Percentiles rank a stretch among this genome's conserved stretches.
Evolutionary conservation across 805 yeast genomes (phyloP).

Genomic region (Isabelozyma gotoi): DNA sequence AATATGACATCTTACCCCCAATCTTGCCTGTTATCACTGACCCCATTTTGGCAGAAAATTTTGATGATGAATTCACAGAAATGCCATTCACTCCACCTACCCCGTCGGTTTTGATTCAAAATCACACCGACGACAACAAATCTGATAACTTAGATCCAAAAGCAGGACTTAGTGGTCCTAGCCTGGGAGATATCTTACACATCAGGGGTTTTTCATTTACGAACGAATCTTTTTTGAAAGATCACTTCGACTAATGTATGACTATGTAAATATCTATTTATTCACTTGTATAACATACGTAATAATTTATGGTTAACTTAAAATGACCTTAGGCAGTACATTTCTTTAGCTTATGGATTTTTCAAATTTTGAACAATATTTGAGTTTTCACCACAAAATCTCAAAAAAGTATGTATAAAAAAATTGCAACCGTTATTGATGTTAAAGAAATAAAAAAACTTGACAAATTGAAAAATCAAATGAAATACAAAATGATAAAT

Average conservation of each 20-base stretch:
- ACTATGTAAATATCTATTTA: neutral
- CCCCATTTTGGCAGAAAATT: constrained; percentile 45
- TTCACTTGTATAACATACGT: neutral
- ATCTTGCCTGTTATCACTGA: constrained; percentile 44
- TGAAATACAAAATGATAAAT: neutral
- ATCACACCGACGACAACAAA: constrained; percentile 8
- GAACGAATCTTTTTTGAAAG: constrained; percentile 33
- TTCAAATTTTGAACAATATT: neutral
- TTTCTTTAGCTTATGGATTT: too few relatives aligned
- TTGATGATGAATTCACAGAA: constrained; percentile 41
- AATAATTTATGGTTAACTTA: neutral
- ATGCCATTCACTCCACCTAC: constrained; percentile 37
- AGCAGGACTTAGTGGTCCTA: constrained; percentile 1
- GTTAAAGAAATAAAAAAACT: neutral
- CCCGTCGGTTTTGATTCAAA: constrained; percentile 5
- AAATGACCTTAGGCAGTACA: too few relatives aligned
- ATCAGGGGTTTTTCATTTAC: constrained; percentile 43
- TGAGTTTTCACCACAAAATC: too few relatives aligned
- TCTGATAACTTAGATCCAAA: constrained; percentile 6
- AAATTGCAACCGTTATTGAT: neutral
- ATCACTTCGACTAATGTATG: neutral
- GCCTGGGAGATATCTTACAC: constrained; percentile 33
- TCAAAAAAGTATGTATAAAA: neutral
- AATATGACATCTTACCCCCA: constrained; percentile 31
- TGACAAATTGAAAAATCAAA: neutral